Percentiles rank a stretch among this genome's conserved stretches.
phyloP scores from a whole-genome alignment of 768 basidiomycete genomes.

The Podaxis sp. region DNA sequence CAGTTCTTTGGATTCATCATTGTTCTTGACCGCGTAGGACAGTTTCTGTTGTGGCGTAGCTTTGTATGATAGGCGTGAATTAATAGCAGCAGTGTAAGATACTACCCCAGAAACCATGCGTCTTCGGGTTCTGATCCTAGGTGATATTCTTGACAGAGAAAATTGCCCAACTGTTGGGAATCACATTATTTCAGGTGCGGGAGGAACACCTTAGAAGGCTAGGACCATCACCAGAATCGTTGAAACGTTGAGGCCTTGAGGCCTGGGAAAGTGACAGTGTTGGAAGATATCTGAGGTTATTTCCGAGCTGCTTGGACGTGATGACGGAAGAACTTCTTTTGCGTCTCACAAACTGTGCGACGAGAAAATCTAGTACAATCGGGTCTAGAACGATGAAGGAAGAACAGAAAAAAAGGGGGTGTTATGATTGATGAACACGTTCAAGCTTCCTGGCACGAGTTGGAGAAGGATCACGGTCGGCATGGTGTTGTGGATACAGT shows the following conservation, averaged over 20 bases:
- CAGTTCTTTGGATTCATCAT: background rate
- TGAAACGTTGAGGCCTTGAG: background rate
- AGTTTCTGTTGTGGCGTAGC: conserved; percentile 5
- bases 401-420: conserved; percentile 8
- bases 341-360: conserved; percentile 15
- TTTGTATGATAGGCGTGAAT: background rate
- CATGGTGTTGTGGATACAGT: background rate
- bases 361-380: conserved; percentile 4
- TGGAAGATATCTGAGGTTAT: conserved; percentile 3
- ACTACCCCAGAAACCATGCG: background rate
- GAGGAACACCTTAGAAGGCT: background rate
- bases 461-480: background rate
- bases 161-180: background rate
- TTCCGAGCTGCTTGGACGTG: conserved; percentile 13
- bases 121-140: background rate
- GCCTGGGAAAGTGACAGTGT: conserved; percentile 4
- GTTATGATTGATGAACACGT: conserved; percentile 1
- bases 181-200: background rate
- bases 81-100: background rate
- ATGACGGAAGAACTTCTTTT: conserved; percentile 10
- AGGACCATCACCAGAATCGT: too few relatives aligned
- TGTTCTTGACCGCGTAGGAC: background rate
- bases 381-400: background rate
- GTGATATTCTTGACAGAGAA: background rate
- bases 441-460: background rate